Base-by-base conservation (phyloP, 805 yeast species). In the Geotrichum ghanense region DNA sequence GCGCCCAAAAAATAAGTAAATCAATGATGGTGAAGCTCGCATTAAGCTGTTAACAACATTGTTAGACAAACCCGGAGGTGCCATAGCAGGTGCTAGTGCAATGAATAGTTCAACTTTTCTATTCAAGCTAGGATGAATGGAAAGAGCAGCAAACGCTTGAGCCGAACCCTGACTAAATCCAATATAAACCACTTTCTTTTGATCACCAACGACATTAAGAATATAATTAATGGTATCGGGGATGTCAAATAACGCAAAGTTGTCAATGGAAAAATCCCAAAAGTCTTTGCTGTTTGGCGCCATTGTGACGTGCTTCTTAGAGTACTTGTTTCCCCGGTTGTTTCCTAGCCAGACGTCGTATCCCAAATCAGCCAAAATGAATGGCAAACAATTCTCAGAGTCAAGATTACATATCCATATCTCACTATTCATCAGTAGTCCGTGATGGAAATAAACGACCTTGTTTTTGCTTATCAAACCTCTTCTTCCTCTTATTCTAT, bases 121-220 rank as follows among this genome's bases (percentile, higher is more conserved):
- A 61, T 84, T 85, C 48, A 89, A 68, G 2, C 71, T 69, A 5
- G 81, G 79, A 57, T 79, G 77, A 16, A 67, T 61, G 0, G 92
- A 75, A 20, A 87, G 67, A 9, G 94, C 73, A 0, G 95, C 96
- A 62, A 89, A 81, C 39, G 87, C 87, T 63, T 90, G 97, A 1
- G 97, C 95, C 0, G 95, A 79, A 19, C 97, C 97, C 62, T 89
- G 97, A 22, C 89, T 79, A 58, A 90, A 90, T 1, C 97, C 97
- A 52, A 90, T 73, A 58, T 87, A 89, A 0, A 79, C 75, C 31
- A 89, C 63, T 16, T 63, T 53, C 5, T 19, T 5, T 6, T 5
- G 10, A 47, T 56, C 64, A 2, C 68, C 61, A 1, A 88, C 78
- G 24, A 65, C 61, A 1, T 69, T 60, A 48, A 89, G 63, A 14